phyloP scores from a whole-genome alignment of 371 early-diverging fungal species.

The Batrachochytrium dendrobatidis region DNA sequence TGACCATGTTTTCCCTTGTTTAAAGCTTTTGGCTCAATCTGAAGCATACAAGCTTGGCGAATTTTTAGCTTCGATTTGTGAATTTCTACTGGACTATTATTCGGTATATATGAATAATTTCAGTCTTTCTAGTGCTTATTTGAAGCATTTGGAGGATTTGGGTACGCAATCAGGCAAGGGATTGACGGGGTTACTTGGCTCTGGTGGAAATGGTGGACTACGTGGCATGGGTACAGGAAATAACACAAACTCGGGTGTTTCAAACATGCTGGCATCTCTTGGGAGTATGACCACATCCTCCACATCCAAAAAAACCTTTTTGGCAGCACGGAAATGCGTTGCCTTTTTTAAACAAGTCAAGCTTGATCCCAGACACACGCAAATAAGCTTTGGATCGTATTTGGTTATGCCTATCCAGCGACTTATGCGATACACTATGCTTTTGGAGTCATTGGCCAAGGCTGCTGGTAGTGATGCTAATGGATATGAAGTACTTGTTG shows the following conservation, averaged over 20 bases:
- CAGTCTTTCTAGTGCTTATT: constrained; percentile 50
- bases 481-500: constrained; percentile 48
- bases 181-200: no score
- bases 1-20: neutral
- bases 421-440: constrained; percentile 67
- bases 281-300: no score
- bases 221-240: no score
- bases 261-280: no score
- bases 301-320: no score
- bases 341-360: constrained; percentile 23
- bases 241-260: no score
- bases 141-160: constrained; percentile 32
- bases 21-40: neutral
- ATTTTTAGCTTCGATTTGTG: constrained; percentile 31
- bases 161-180: no score
- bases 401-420: constrained; percentile 76
- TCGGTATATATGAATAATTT: constrained; percentile 69
- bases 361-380: constrained; percentile 39
- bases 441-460: constrained; percentile 59
- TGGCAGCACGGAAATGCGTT: constrained; percentile 1
- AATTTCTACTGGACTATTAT: constrained; percentile 53
- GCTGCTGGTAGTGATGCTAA: constrained; percentile 54
- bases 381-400: constrained; percentile 64
- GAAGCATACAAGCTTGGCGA: neutral
- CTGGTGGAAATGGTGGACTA: no score